Percentiles rank a stretch among this genome's conserved stretches.
These are phyloP conservation scores for Urochloa ruziziensis DNA, from an alignment of 176 grass and related monocot species.

Conservation along the genomic window DNA sequence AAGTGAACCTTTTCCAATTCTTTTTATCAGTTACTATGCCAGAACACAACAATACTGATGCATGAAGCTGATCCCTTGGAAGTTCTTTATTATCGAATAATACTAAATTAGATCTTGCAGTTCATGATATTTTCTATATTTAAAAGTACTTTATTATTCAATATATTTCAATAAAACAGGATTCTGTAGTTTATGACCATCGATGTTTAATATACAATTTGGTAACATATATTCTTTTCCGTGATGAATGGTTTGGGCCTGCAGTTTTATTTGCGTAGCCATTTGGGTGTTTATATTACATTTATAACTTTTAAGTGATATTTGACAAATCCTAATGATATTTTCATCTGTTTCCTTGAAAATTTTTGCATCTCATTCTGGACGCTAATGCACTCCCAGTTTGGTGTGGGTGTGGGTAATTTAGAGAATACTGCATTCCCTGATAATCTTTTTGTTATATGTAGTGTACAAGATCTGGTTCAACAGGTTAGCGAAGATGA, in stretches of 20 bases:
- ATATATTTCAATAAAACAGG: background rate
- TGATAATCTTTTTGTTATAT: conserved; percentile 32
- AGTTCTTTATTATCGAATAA: conserved; percentile 4
- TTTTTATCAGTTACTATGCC: background rate
- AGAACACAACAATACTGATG: background rate
- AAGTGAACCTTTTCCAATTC: conserved; percentile 42
- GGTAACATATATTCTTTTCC: background rate
- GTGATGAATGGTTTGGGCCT: background rate
- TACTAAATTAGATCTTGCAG: background rate
- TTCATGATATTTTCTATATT: background rate
- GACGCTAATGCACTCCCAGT: background rate
- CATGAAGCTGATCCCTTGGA: background rate
- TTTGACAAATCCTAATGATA: background rate
- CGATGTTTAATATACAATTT: background rate
- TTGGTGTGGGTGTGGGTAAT: background rate
- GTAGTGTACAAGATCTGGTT: conserved; percentile 47
- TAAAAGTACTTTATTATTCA: background rate
- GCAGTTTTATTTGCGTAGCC: background rate
- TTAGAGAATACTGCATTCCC: background rate
- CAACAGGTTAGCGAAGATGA: conserved; percentile 26
- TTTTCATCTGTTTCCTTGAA: background rate
- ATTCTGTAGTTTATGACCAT: background rate
- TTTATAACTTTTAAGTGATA: background rate
- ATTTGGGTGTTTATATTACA: background rate
- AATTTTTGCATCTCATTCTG: background rate